These are phyloP conservation scores for Punctularia strigosozonata DNA, from an alignment of 768 basidiomycete genomes.

Conservation along the genomic window DNA sequence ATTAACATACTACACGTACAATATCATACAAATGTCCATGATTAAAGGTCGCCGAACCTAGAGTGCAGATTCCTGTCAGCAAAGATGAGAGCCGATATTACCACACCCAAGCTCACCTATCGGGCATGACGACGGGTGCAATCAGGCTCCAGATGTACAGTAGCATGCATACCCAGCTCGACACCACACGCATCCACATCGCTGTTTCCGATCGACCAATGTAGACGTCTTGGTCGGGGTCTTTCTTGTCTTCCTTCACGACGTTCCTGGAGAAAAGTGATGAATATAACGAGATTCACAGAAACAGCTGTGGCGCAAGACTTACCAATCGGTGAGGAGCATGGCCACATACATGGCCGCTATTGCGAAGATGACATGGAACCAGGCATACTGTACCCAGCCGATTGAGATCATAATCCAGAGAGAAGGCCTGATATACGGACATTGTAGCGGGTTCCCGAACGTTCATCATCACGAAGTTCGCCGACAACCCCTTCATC, in stretches of 20 bases:
- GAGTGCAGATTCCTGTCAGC: neutral
- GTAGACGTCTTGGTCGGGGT: constrained; percentile 65
- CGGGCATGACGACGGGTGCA: constrained; percentile 85
- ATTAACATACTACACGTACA: too few species aligned
- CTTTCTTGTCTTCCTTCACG: constrained; percentile 36
- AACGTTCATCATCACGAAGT: constrained; percentile 81
- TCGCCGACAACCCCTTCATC: constrained; percentile 71
- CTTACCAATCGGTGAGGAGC: constrained; percentile 93
- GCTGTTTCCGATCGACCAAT: constrained; percentile 93
- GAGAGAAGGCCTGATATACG: constrained; percentile 14
- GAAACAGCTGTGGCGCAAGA: constrained; percentile 7
- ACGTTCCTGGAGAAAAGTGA: constrained; percentile 47
- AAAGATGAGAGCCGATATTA: neutral
- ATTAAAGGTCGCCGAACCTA: neutral
- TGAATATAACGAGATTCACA: constrained; percentile 4
- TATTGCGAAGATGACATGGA: constrained; percentile 95
- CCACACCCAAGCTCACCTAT: constrained; percentile 46
- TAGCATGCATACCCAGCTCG: constrained; percentile 87
- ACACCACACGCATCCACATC: constrained; percentile 99
- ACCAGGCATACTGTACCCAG: constrained; percentile 82
- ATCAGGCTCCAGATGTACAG: constrained; percentile 81
- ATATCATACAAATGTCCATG: too few species aligned
- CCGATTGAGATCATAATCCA: constrained; percentile 5
- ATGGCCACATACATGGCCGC: constrained; percentile 97
- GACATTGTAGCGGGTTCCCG: constrained; percentile 92